phyloP scores from a whole-genome alignment of 1,284 basidiomycete genomes.

The Cutaneotrichosporon cavernicola region DNA sequence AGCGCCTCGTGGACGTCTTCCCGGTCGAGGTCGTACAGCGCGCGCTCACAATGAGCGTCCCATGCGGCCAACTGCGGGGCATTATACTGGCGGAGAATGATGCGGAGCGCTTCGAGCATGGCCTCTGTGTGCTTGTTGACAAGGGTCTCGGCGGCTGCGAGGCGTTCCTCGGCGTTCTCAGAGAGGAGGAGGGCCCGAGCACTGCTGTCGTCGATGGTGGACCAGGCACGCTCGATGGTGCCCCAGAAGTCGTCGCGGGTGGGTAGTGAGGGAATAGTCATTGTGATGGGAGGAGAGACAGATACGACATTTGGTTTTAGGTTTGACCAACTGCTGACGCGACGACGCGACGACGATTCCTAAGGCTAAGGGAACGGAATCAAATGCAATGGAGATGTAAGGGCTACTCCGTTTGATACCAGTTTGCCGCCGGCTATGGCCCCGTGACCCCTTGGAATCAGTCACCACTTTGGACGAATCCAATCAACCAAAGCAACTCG shows the following conservation, averaged over 20 bases:
- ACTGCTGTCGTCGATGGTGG: background rate
- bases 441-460: background rate
- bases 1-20: conserved; percentile 17
- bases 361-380: background rate
- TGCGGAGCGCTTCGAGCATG: background rate
- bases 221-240: conserved; percentile 5
- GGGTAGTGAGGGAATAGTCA: background rate
- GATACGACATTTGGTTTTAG: too few species aligned
- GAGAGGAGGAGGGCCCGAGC: background rate
- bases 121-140: too few species aligned
- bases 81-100: background rate
- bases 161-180: too few species aligned
- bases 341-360: too few species aligned
- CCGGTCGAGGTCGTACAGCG: conserved; percentile 21
- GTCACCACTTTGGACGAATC: too few species aligned
- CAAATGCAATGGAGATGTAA: background rate
- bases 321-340: too few species aligned
- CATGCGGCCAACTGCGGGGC: background rate
- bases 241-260: conserved; percentile 7
- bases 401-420: background rate
- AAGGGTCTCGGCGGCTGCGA: background rate
- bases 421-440: background rate
- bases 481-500: too few species aligned
- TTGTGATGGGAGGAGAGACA: background rate
- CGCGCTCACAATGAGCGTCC: conserved; percentile 14